A percentile compares a stretch with the other conserved stretches of the same genome.
These are phyloP conservation scores for Chlorociboria aeruginascens DNA, from an alignment of 495 filamentous ascomycete genomes.

Conservation along the genomic window DNA sequence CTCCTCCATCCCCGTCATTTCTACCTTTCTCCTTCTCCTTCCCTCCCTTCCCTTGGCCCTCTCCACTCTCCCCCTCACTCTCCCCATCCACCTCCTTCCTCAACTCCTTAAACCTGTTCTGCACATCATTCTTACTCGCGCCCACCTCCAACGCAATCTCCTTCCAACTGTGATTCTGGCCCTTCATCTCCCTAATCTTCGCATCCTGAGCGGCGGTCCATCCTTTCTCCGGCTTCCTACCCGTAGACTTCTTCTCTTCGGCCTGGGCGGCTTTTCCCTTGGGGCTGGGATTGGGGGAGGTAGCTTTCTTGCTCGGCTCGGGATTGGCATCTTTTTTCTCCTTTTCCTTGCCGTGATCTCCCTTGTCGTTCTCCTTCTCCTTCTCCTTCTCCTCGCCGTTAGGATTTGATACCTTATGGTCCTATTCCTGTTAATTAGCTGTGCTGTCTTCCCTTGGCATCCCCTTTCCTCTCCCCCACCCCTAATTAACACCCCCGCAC, in stretches of 20 bases:
- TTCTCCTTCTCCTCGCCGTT: slow-evolving; percentile 4
- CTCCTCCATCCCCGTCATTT: not conserved
- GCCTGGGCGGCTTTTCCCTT: not conserved
- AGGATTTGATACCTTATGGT: not conserved
- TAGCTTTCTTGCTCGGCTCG: not conserved
- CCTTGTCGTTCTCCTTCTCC: not conserved
- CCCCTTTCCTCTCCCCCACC: not conserved
- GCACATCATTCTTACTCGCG: slow-evolving; percentile 7
- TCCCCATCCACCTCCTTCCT: not conserved
- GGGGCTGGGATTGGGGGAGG: not conserved
- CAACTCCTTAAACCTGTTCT: slow-evolving; percentile 2
- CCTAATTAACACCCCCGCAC: too few species aligned
- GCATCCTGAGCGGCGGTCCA: slow-evolving; percentile 16
- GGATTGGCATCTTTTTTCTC: not conserved
- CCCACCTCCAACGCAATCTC: slow-evolving; percentile 8
- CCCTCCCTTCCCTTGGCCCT: not conserved
- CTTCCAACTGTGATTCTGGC: slow-evolving; percentile 13
- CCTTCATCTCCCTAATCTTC: slow-evolving; percentile 20
- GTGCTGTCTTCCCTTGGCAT: not conserved
- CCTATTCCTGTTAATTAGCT: not conserved
- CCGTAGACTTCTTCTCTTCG: not conserved
- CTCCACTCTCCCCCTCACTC: not conserved
- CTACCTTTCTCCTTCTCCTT: not conserved
- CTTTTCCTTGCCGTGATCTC: not conserved
- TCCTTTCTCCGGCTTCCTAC: not conserved